Conservation (phyloP, 148 eudicot species). For the Chenopodium album region DNA sequence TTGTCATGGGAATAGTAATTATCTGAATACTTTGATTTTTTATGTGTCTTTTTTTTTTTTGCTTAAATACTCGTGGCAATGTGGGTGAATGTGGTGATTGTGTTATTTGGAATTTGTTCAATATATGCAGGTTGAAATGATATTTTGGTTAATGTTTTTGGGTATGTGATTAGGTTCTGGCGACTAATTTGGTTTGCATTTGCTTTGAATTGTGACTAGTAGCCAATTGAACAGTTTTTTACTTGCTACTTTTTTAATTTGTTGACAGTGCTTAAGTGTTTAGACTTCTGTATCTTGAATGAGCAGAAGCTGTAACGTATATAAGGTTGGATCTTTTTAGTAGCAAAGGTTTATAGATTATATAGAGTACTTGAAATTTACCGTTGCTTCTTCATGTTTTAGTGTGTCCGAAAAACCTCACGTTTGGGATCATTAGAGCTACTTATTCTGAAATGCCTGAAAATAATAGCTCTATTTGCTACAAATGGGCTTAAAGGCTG, state of each 20-base stretch:
- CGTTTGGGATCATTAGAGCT: not conserved
- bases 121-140: not conserved
- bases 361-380: not conserved
- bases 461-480: not conserved
- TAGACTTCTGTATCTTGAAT: not conserved
- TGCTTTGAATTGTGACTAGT: not conserved
- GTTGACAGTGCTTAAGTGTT: not conserved
- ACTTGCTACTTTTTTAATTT: not conserved
- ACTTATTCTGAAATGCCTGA: not conserved
- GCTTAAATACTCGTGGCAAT: not conserved
- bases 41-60: not conserved
- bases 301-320: not conserved
- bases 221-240: not conserved
- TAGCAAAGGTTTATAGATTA: not conserved
- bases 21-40: not conserved
- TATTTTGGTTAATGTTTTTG: not conserved
- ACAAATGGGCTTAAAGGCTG: not conserved
- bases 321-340: not conserved
- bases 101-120: not conserved
- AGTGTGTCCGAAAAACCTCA: not conserved
- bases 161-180: not conserved
- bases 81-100: not conserved
- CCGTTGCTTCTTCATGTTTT: not conserved
- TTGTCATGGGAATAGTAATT: not conserved
- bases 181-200: constrained; percentile 10